Conservation (phyloP, 306 rosid genomes). For the Vicia sativa region DNA sequence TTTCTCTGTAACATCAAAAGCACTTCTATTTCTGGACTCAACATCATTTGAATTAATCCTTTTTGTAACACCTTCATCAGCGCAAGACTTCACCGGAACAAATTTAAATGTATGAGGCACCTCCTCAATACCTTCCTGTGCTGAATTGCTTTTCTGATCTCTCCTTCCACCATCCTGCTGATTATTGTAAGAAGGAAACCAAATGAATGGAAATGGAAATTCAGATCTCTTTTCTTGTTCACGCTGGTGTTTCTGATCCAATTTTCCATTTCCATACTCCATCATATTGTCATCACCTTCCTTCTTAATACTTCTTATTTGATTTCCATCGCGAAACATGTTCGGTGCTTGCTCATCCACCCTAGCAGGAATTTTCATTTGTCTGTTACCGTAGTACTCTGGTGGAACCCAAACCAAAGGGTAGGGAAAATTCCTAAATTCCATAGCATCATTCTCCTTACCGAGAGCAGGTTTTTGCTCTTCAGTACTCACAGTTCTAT, state of each 20-base stretch:
- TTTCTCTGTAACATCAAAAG: constrained; percentile 6
- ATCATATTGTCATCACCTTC: constrained; percentile 6
- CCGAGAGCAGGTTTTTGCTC: constrained; percentile 51
- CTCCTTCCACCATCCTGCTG: constrained; percentile 40
- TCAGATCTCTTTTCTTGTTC: constrained; percentile 39
- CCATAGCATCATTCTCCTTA: constrained; percentile 38
- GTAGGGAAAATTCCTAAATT: constrained; percentile 42
- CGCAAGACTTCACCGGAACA: constrained; percentile 37
- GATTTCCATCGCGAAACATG: constrained; percentile 40
- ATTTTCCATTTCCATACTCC: constrained; percentile 40
- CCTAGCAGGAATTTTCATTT: constrained; percentile 31
- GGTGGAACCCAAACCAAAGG: constrained; percentile 64
- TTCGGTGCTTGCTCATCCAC: constrained; percentile 35
- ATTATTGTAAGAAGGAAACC: constrained; percentile 63
- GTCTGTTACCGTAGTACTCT: constrained; percentile 39
- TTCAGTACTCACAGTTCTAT: constrained; percentile 51
- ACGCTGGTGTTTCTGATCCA: constrained; percentile 35
- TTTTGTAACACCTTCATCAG: constrained; percentile 23
- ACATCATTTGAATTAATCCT: neutral
- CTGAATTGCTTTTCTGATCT: constrained; percentile 14
- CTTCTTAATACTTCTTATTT: constrained; percentile 29
- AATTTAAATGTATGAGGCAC: constrained; percentile 30
- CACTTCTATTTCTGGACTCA: neutral
- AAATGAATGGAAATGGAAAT: constrained; percentile 58
- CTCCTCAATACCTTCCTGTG: constrained; percentile 30